Base-by-base conservation (phyloP, 495 filamentous ascomycete species). In the Ramalina peruviana region DNA sequence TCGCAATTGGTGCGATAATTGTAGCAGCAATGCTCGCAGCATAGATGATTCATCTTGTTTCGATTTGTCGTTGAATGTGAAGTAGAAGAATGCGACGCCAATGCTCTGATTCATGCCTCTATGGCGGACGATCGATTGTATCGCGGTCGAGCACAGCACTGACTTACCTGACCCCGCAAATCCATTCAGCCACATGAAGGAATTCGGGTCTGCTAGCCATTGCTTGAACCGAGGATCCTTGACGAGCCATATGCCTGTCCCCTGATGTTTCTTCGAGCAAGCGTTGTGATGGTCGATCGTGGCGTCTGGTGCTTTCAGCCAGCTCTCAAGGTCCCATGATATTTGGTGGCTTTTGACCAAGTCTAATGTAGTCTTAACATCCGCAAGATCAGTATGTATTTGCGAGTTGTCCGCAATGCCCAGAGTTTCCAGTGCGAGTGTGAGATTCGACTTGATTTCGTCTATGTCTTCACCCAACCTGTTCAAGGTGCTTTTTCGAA, bases 31-130 rank as follows among this genome's bases (percentile, higher is more conserved):
- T 4, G 67, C 51, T n/a, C 64, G 61, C 41, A 70, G 33, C 67
- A 70, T 68, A 13, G 51, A 58, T 5, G 25, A 26, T 3, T 36
- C 45, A 43, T 61, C 52, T 44, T 58, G 60, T 37, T 67, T 68
- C 2, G 52, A 41, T 15, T 62, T 40, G 25, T 70, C 63, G 41
- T 36, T 63, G 41, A 68, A 70, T 0, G 58, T 56, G 44, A 70
- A 70, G 54, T 62, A 70, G 52, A 66, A 70, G 47, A 64, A 68
- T 1, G 59, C 63, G 27, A 70, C 56, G n/a, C 62, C 65, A 16
- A 62, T 47, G 1, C 17, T n/a, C 0, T 46, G n/a, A 16, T 52
- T 38, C 37, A 58, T 25, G 17, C 45, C 27, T 21, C 19, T 57
- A 37, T 58, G 47, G n/a, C 46, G 47, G n/a, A 60, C 46, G 11